A percentile compares a stretch with the other conserved stretches of the same genome.
phyloP scores from a whole-genome alignment of 345 rosid species.

The Citrus cavaleriei region DNA sequence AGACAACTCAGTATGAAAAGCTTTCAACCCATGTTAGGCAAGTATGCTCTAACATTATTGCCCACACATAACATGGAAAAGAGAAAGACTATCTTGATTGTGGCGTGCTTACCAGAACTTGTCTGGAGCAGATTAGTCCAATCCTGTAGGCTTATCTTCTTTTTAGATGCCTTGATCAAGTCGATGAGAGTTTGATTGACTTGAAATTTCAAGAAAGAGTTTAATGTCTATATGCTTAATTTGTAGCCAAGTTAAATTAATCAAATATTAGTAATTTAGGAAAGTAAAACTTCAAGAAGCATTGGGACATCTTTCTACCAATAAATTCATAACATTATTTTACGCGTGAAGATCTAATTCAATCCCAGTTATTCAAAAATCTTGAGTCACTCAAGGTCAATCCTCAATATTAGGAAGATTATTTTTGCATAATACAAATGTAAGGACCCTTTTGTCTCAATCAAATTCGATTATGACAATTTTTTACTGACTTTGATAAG shows the following conservation, averaged over 20 bases:
- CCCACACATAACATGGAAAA: background rate
- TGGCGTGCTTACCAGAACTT: slow-evolving; percentile 37
- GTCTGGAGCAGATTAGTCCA: slow-evolving; percentile 66
- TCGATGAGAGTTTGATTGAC: slow-evolving; percentile 83
- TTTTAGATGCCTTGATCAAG: slow-evolving; percentile 60
- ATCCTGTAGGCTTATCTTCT: slow-evolving; percentile 46
- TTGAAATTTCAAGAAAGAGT: slow-evolving; percentile 33
- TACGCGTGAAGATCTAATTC: background rate
- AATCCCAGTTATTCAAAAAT: background rate
- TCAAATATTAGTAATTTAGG: background rate
- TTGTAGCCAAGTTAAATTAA: background rate
- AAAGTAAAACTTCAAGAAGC: background rate
- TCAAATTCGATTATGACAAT: background rate
- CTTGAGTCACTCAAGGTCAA: background rate
- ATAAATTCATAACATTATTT: background rate
- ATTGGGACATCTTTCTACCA: background rate
- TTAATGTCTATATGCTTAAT: background rate
- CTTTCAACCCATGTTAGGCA: background rate
- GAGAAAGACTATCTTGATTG: background rate
- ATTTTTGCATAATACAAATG: background rate
- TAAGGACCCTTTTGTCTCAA: background rate
- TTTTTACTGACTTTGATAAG: background rate
- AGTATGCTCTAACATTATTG: background rate
- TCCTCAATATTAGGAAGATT: background rate
- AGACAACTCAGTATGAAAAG: background rate